Conservation (phyloP, 2,329 filamentous ascomycete species). For the Colletotrichum phormii region DNA sequence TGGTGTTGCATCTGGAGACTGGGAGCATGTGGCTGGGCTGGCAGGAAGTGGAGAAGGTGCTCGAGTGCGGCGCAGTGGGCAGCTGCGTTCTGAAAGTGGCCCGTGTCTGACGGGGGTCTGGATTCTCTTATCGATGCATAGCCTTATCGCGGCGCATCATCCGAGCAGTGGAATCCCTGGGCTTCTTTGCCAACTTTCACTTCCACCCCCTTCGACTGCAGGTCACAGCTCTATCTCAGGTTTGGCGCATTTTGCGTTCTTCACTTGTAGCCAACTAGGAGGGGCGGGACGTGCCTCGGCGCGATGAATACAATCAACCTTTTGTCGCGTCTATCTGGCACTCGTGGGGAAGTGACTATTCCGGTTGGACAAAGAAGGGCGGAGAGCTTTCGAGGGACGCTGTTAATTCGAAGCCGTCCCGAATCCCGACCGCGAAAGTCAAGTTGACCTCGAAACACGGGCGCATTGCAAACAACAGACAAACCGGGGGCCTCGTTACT, state of each 20-base stretch:
- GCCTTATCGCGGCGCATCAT: constrained; percentile 13
- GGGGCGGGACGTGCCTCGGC: constrained; percentile 12
- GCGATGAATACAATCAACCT: constrained; percentile 1
- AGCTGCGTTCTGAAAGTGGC: constrained; percentile 4
- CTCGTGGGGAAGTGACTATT: not conserved
- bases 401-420: not conserved
- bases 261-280: not conserved
- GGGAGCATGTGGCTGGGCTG: not conserved
- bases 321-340: not conserved
- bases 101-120: not conserved
- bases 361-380: constrained; percentile 2
- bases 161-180: constrained; percentile 12
- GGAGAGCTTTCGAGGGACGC: not conserved
- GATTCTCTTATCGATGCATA: constrained; percentile 6
- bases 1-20: not conserved
- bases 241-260: constrained; percentile 2
- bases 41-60: not conserved
- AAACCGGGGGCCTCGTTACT: not conserved
- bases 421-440: not conserved
- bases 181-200: not conserved
- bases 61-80: constrained; percentile 14
- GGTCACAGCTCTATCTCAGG: not conserved
- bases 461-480: not conserved
- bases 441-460: not conserved
- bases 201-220: not conserved